Percentiles rank a stretch among this genome's conserved stretches.
These are phyloP conservation scores for Juncus inflexus DNA, from an alignment of 176 grass and related monocot species.

Conservation along the genomic window DNA sequence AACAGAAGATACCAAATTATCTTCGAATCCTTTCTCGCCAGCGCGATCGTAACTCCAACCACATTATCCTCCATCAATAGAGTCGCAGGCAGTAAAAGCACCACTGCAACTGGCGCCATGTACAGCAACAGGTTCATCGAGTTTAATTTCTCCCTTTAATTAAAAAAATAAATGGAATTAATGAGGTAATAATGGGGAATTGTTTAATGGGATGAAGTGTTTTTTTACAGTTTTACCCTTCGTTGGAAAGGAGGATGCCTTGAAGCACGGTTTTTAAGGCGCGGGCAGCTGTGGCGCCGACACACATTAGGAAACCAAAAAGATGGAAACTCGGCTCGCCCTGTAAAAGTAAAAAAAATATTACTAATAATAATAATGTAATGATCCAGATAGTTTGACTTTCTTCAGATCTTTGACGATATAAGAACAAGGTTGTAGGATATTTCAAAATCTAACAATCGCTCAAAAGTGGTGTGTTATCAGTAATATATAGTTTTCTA, in stretches of 20 bases:
- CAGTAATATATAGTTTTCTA: too few relatives aligned
- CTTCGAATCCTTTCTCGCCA: slow-evolving; percentile 47
- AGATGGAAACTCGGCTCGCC: slow-evolving; percentile 63
- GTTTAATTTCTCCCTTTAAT: slow-evolving; percentile 50
- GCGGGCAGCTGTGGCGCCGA: slow-evolving; percentile 57
- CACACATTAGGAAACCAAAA: slow-evolving; percentile 63
- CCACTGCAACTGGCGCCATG: slow-evolving; percentile 55
- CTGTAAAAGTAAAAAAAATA: slow-evolving; percentile 26
- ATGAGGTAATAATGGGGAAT: too few relatives aligned
- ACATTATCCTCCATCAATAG: slow-evolving; percentile 61
- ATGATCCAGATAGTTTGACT: too few relatives aligned
- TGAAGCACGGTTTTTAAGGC: slow-evolving; percentile 57
- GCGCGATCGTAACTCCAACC: slow-evolving; percentile 29
- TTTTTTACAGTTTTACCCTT: slow-evolving; percentile 31
- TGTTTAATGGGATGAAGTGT: not conserved
- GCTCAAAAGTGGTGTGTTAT: too few relatives aligned
- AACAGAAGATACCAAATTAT: slow-evolving; percentile 52
- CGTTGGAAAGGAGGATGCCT: slow-evolving; percentile 53
- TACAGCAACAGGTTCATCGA: slow-evolving; percentile 68
- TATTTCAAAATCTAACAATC: too few relatives aligned
- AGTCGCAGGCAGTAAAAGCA: slow-evolving; percentile 47
- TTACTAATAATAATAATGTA: not conserved
- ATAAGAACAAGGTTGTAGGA: too few relatives aligned
- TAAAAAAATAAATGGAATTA: too few relatives aligned
- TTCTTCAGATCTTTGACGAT: too few relatives aligned